These are phyloP conservation scores for Leptodontidium sp. DNA, from an alignment of 2,329 filamentous ascomycete species.

Conservation along the genomic window DNA sequence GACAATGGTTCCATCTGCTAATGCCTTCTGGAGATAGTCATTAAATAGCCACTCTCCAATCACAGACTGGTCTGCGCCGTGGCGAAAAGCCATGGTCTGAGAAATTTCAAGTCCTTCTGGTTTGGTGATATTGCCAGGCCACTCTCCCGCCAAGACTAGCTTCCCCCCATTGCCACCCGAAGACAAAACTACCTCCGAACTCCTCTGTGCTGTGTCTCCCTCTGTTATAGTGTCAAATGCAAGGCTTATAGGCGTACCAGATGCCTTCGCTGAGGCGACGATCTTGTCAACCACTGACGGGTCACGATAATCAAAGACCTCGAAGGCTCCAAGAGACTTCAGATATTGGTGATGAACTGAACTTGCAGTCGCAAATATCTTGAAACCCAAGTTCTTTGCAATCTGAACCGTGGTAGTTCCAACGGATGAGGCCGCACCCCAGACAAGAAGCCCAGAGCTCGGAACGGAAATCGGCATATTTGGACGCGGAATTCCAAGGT, in stretches of 20 bases:
- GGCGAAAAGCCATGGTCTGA: background rate
- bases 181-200: constrained; percentile 20
- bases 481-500: constrained; percentile 29
- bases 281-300: constrained; percentile 27
- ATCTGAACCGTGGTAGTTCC: constrained; percentile 52
- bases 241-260: constrained; percentile 22
- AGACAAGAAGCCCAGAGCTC: constrained; percentile 46
- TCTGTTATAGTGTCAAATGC: constrained; percentile 30
- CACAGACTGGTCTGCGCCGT: constrained; percentile 19
- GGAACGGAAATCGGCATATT: constrained; percentile 21
- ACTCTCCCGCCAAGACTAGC: constrained; percentile 20
- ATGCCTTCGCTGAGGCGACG: constrained; percentile 18
- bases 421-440: constrained; percentile 38
- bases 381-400: constrained; percentile 51
- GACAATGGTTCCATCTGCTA: constrained; percentile 29
- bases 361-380: constrained; percentile 50
- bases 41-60: constrained; percentile 33
- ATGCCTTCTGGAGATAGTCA: constrained; percentile 27
- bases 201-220: constrained; percentile 10
- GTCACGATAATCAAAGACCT: constrained; percentile 52
- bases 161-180: constrained; percentile 25
- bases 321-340: constrained; percentile 50
- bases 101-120: constrained; percentile 29
- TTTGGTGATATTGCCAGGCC: constrained; percentile 11
- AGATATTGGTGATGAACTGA: constrained; percentile 48